These are phyloP conservation scores for Aspergillus quadrilineatus DNA, from an alignment of 2,329 filamentous ascomycete genomes.

Conservation along the genomic window DNA sequence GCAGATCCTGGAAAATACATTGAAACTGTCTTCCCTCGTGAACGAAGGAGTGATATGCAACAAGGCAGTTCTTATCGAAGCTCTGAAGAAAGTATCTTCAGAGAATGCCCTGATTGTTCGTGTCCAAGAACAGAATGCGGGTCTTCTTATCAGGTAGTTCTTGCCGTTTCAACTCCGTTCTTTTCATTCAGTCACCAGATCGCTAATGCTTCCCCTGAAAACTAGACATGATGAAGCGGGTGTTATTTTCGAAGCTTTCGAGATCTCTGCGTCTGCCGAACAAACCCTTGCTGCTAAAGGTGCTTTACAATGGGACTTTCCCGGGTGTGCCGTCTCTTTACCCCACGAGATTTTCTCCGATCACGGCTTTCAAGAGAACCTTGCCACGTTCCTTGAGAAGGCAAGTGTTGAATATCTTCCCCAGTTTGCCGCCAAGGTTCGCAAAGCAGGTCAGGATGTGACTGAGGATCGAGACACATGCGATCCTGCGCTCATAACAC, in stretches of 20 bases:
- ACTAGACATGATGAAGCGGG: conserved; percentile 11
- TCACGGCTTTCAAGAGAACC: conserved; percentile 45
- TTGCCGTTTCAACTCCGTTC: background rate
- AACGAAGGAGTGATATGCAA: conserved; percentile 20
- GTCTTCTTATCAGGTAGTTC: conserved; percentile 41
- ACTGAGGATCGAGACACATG: conserved; percentile 59
- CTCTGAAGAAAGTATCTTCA: conserved; percentile 29
- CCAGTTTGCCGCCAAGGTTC: conserved; percentile 51
- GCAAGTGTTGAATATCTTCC: conserved; percentile 56
- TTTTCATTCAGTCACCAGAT: background rate
- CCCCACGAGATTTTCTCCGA: conserved; percentile 41
- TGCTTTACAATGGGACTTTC: conserved; percentile 61
- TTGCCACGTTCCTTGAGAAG: conserved; percentile 57
- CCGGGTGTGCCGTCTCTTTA: conserved; percentile 53
- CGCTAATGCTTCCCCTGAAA: background rate
- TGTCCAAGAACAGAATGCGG: conserved; percentile 52
- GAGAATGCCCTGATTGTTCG: conserved; percentile 44
- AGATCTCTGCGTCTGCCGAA: conserved; percentile 56
- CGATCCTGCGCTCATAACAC: conserved; percentile 58
- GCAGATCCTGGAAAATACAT: conserved; percentile 7
- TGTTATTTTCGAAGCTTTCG: conserved; percentile 60
- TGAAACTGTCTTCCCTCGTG: conserved; percentile 18
- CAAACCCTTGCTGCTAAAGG: conserved; percentile 53
- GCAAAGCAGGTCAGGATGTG: conserved; percentile 52
- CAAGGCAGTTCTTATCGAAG: conserved; percentile 24